Base-by-base conservation (phyloP, 352 stramenopile species). In the Thalassiosira mediterranea region DNA sequence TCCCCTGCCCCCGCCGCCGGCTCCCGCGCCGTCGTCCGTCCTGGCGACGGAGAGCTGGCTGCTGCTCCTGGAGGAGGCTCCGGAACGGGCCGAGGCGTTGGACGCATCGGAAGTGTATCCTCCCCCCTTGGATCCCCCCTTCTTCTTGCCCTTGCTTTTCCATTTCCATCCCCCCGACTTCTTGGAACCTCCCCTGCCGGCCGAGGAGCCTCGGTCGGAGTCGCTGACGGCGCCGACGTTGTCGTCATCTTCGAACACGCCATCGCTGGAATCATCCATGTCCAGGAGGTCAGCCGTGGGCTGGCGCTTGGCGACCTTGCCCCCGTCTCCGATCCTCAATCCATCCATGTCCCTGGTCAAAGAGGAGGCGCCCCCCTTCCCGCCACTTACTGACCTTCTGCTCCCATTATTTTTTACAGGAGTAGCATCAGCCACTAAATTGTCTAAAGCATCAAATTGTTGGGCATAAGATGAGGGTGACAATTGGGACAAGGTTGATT, bases 401-500 rank as follows among this genome's bases (percentile, higher is more conserved):
- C 15, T 23, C n/a, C 10, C 42, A 29, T 31, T 64, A 26, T 13
- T 29, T 46, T 25, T 54, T 11, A 21, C 17, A n/a, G 42, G 23
- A 23, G 51, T 59, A 4, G 64, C 64, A 5, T 31, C 25, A 23
- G 44, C 57, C 17, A 76, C 67, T 19, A 70, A 28, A 1, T 76
- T 5, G 53, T 76, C 67, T 23, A 76, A 51, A n/a, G 34, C 47
- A 28, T 76, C 67, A 23, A 76, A 70, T 64, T 76, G 67, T 29
- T 61, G 49, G 8, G 67, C 67, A 52, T 76, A 76, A 37, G 37
- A 60, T 42, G 67, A 70, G 2, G 67, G 67, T 21, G 47, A 65
- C 17, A 76, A 48, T n/a, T 76, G 63, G 57, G 31, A 56, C 11
- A 76, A 34, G 32, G 47, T 4, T 3, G 66, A 75, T 23, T 58